Conservation (phyloP, 441 rosid species). For the Adansonia gregorii region DNA sequence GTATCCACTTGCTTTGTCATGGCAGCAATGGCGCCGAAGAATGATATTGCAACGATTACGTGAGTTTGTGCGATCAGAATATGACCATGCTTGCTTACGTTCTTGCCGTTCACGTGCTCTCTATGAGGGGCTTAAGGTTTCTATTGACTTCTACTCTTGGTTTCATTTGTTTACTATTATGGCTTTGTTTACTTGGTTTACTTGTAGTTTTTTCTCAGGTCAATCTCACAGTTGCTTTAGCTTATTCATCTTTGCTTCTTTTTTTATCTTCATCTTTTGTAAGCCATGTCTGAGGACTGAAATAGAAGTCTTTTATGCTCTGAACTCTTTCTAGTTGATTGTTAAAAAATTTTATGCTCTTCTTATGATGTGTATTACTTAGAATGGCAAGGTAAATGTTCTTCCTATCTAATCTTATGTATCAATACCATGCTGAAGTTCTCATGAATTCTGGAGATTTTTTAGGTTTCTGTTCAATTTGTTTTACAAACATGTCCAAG, state of each 20-base stretch:
- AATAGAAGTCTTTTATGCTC: not conserved
- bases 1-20: conserved; percentile 98
- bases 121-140: conserved; percentile 98
- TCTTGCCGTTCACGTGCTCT: conserved; percentile 99
- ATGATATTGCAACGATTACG: conserved; percentile 87
- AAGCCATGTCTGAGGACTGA: not conserved
- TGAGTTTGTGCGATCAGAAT: conserved; percentile 98
- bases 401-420: conserved; percentile 2
- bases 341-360: not conserved
- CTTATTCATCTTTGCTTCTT: not conserved
- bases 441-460: not conserved
- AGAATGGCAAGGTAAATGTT: not conserved
- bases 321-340: not conserved
- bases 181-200: not conserved
- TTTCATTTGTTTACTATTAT: not conserved
- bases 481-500: not conserved
- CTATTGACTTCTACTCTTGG: conserved; percentile 23
- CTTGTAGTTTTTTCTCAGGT: not conserved
- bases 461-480: not conserved
- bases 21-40: conserved; percentile 99
- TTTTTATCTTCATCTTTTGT: not conserved
- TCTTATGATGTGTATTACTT: not conserved
- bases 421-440: conserved; percentile 8
- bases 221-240: not conserved
- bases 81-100: conserved; percentile 98